Conservation (phyloP, 2,329 filamentous ascomycete species). For the Neophaeococcomyces aloes region DNA sequence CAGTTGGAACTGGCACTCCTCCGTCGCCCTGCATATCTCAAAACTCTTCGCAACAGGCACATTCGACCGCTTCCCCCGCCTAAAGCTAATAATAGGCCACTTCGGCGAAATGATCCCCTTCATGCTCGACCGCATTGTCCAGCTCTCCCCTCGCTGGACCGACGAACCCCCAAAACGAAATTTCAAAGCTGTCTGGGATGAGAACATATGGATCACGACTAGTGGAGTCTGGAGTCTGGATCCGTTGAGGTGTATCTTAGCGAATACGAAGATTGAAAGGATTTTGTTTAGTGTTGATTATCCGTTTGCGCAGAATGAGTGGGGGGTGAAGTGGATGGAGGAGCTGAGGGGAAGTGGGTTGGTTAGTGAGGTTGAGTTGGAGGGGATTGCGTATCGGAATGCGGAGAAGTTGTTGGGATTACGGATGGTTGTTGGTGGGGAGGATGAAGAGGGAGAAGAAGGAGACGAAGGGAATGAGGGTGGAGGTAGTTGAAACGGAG, state of each 20-base stretch:
- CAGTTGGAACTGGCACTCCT: constrained; percentile 30
- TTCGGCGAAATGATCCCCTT: constrained; percentile 46
- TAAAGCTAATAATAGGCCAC: constrained; percentile 48
- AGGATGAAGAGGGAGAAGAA: too few species aligned
- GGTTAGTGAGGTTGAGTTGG: constrained; percentile 40
- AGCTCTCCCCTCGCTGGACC: constrained; percentile 14
- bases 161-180: constrained; percentile 16
- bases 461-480: too few species aligned
- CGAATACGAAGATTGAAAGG: constrained; percentile 31
- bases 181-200: constrained; percentile 43
- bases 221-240: constrained; percentile 43
- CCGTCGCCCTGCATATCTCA: constrained; percentile 29
- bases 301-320: constrained; percentile 43
- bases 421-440: too few species aligned
- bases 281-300: constrained; percentile 51
- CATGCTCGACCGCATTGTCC: constrained; percentile 30
- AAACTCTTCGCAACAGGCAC: constrained; percentile 42
- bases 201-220: constrained; percentile 50
- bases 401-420: constrained; percentile 40
- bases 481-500: too few species aligned
- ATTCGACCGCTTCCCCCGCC: constrained; percentile 44
- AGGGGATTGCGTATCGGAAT: constrained; percentile 42
- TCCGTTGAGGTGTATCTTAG: constrained; percentile 35
- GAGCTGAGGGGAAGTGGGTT: constrained; percentile 42
- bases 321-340: constrained; percentile 39